Percentiles rank a stretch among this genome's conserved stretches.
Evolutionary conservation across 2,329 filamentous ascomycete genomes (phyloP).

Genomic region (Penicillium sumatraense): DNA sequence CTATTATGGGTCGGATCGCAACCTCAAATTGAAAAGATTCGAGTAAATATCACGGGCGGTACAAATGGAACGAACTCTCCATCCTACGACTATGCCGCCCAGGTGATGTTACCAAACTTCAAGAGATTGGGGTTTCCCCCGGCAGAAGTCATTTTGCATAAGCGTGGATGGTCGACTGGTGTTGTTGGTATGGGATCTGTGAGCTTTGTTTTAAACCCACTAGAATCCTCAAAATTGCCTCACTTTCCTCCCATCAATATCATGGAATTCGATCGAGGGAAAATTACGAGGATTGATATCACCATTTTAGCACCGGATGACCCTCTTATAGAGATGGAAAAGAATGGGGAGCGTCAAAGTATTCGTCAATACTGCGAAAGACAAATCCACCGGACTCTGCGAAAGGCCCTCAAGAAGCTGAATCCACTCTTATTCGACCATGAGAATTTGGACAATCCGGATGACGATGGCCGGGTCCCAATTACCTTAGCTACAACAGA

Average conservation of each 20-base stretch:
- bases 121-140: constrained; percentile 54
- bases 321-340: not conserved
- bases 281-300: constrained; percentile 42
- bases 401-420: constrained; percentile 18
- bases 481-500: constrained; percentile 44
- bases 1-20: constrained; percentile 51
- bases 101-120: constrained; percentile 62
- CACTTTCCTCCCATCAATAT: constrained; percentile 41
- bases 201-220: constrained; percentile 53
- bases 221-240: constrained; percentile 25
- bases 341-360: constrained; percentile 8
- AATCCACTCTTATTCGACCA: constrained; percentile 20
- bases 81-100: constrained; percentile 59
- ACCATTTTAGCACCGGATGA: constrained; percentile 45
- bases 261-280: constrained; percentile 30
- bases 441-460: not conserved
- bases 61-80: constrained; percentile 62
- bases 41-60: constrained; percentile 58
- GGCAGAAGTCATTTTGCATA: constrained; percentile 48
- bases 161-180: constrained; percentile 61
- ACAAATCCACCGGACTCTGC: constrained; percentile 20
- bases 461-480: constrained; percentile 13
- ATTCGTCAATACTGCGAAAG: constrained; percentile 33
- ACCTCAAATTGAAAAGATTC: constrained; percentile 26
- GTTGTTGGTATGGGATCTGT: constrained; percentile 52